Conservation (phyloP, 306 rosid genomes). For the Glycyrrhiza uralensis region DNA sequence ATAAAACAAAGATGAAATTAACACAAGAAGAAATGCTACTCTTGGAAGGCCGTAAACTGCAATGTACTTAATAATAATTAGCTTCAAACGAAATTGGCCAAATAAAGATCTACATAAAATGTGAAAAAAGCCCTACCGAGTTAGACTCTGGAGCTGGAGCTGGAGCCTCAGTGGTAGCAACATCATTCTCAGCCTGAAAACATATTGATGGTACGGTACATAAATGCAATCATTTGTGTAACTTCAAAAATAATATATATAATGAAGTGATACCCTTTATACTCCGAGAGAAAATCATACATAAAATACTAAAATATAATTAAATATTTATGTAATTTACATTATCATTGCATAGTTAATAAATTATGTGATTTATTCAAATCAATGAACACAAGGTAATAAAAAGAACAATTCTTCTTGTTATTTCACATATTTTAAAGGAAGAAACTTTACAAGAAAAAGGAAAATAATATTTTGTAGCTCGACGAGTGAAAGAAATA, state of each 20-base stretch:
- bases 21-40: not conserved
- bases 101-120: not conserved
- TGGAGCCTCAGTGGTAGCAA: conserved; percentile 36
- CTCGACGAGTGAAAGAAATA: too few relatives aligned
- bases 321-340: too few relatives aligned
- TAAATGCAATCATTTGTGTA: not conserved
- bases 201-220: too few relatives aligned
- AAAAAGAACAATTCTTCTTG: too few relatives aligned
- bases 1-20: not conserved
- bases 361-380: not conserved
- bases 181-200: conserved; percentile 23
- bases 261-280: not conserved
- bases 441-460: not conserved
- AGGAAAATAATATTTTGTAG: too few relatives aligned
- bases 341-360: too few relatives aligned
- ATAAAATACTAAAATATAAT: too few relatives aligned
- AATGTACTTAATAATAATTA: not conserved
- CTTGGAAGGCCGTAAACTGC: too few relatives aligned
- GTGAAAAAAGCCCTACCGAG: conserved; percentile 31
- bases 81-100: not conserved
- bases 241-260: not conserved
- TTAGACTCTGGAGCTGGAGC: not conserved
- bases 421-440: not conserved
- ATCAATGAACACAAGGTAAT: not conserved
- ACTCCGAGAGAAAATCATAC: not conserved